A percentile compares a stretch with the other conserved stretches of the same genome.
Evolutionary conservation across 2,329 filamentous ascomycete species (phyloP).

Genomic region (Dactylella cylindrospora): DNA sequence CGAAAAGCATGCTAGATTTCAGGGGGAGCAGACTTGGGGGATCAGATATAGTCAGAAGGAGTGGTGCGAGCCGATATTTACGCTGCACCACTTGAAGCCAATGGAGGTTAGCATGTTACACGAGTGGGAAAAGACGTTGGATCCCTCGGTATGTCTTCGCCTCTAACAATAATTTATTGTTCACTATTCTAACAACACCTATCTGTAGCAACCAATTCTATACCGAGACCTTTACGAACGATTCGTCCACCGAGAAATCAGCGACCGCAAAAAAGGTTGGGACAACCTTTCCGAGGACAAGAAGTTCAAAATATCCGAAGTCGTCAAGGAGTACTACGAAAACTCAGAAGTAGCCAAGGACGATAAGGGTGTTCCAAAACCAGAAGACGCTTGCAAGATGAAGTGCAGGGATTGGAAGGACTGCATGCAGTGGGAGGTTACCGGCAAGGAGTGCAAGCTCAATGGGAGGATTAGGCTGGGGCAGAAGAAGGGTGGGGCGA

Average conservation of each 20-base stretch:
- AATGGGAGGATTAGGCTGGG: constrained; percentile 6
- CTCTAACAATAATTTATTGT: not conserved
- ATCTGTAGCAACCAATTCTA: constrained; percentile 12
- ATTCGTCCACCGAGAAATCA: constrained; percentile 20
- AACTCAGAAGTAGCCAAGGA: constrained; percentile 3
- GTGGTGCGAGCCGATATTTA: constrained; percentile 31
- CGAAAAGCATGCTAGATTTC: constrained; percentile 20
- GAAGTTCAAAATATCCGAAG: constrained; percentile 3
- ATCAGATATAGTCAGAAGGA: constrained; percentile 4
- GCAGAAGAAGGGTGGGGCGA: constrained; percentile 5
- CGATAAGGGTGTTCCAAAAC: constrained; percentile 5
- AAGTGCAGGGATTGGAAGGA: constrained; percentile 25
- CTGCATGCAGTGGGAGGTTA: constrained; percentile 23
- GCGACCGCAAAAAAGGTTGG: constrained; percentile 12
- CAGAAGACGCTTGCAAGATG: constrained; percentile 6
- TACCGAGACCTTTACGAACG: constrained; percentile 27
- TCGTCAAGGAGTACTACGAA: constrained; percentile 5
- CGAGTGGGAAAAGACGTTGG: constrained; percentile 25
- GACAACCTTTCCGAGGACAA: constrained; percentile 12
- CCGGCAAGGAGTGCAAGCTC: constrained; percentile 17
- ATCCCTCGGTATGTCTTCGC: constrained; percentile 11
- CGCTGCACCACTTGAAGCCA: constrained; percentile 29
- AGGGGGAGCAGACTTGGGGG: constrained; percentile 29
- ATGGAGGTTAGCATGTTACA: constrained; percentile 21
- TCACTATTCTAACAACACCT: not conserved